Base-by-base conservation (phyloP, 2,329 filamentous ascomycete genomes). In the Cryoendolithus antarcticus region DNA sequence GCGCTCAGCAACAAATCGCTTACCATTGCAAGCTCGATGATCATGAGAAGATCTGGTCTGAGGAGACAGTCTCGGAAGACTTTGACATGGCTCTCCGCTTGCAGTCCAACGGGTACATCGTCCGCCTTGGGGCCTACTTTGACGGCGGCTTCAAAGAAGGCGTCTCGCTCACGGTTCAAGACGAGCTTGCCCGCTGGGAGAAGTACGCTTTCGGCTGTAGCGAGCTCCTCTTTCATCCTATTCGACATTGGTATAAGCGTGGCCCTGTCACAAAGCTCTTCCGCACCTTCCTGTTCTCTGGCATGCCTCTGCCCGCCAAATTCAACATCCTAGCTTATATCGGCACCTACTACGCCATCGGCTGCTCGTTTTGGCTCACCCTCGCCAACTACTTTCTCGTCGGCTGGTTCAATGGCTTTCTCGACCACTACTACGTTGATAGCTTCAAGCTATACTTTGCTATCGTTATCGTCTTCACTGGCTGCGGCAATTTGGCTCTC, bases 131-230 rank as follows among this genome's bases (percentile, higher is more conserved):
- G 6, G 75, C 78, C 12, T 86, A 82, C 70, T 77, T 77, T 5
- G 77, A 77, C 30, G 75, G 80, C n/a, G 81, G 77, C 35, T 86
- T 86, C 67, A 80, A 86, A 57, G 83, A 89, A 57, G 83, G 84
- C 47, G 83, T 89, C 39, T 88, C 83, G 1, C 66, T 89, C 41
- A 89, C 83, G 1, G 82, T 89, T 7, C 86, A 89, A 55, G 83
- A 89, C 60, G 84, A 89, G 60, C 69, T 89, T 43, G 80, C 82
- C 2, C 79, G 83, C 41, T 89, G 84, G 83, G 83, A 89, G 56
- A 89, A 89, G 62, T 86, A 86, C 56, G 84, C 83, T 3, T 88
- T 86, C 52, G 82, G 83, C 30, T 88, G 84, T 62, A 84, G 82
- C 58, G 83, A 88, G 63, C 68, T 89, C 41, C 69, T 89, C 41